phyloP scores from a whole-genome alignment of 768 basidiomycete genomes.

The Hygrocybe coccinea region DNA sequence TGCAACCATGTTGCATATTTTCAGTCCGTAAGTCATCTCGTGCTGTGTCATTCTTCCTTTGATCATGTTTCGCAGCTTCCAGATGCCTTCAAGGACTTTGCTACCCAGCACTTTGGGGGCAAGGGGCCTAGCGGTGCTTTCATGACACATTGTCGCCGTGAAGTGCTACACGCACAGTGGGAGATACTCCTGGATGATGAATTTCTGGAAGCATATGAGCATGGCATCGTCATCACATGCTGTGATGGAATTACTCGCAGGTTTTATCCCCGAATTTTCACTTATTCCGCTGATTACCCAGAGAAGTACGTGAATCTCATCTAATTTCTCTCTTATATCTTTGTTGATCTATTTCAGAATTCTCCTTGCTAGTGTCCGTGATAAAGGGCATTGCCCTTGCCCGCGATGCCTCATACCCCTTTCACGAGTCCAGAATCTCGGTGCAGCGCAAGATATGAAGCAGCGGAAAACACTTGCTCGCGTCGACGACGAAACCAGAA shows the following conservation, averaged over 20 bases:
- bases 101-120: background rate
- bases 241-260: conserved; percentile 11
- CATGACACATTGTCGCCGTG: conserved; percentile 3
- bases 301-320: conserved; percentile 11
- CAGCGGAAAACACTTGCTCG: no score
- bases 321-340: background rate
- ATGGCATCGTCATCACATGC: conserved; percentile 6
- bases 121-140: background rate
- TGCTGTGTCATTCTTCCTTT: conserved; percentile 18
- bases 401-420: no score
- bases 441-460: no score
- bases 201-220: conserved; percentile 4
- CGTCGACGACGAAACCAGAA: no score
- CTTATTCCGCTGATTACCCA: conserved; percentile 26
- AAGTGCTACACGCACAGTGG: conserved; percentile 6
- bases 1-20: conserved; percentile 38
- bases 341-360: conserved; percentile 15
- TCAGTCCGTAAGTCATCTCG: no score
- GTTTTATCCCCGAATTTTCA: conserved; percentile 19
- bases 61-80: conserved; percentile 1
- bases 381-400: no score
- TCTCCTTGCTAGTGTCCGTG: conserved; percentile 22
- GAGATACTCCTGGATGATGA: conserved; percentile 1
- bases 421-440: no score
- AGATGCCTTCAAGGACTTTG: conserved; percentile 5